Base-by-base conservation (phyloP, 78 protist genomes). In the Dictyostelium firmibasis region DNA sequence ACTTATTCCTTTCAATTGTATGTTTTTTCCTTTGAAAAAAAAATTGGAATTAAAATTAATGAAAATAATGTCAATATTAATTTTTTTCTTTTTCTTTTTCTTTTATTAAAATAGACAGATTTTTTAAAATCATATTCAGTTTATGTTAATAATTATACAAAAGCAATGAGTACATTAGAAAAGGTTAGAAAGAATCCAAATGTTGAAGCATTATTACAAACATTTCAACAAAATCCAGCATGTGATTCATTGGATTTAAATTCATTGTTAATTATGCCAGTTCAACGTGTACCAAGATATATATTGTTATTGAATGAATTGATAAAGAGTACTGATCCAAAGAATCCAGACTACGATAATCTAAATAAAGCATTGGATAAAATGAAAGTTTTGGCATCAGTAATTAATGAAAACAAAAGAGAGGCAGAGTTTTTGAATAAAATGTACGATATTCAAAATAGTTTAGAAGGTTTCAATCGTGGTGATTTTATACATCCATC, bases 261-360 rank as follows among this genome's bases (percentile, higher is more conserved):
- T 23, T 81, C 88, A 27, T n/a, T 89, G n/a, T 70, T 89, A 2
- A 89, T 89, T 33, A 89, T 89, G 94, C 94, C 94, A 27, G 87
- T 89, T 20, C 94, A 89, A 50, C 38, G 94, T 23, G 72, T 89
- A 27, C 94, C 94, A n/a, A 62, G 94, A 47, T 89, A 89, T 69
- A 89, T 81, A 20, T 35, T 89, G 10, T 70, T 89, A 35, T 50
- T 89, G 33, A 31, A 43, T 20, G 87, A 89, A 31, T 38, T 89
- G n/a, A 11, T 70, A 25, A 89, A 89, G 50, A 35, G 35, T 31
- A 81, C 94, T 0, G 94, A 89, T 50, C 25, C 44, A 50, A 77
- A 64, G n/a, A 43, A 29, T 23, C 23, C 70, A 43, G 94, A 89
- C 4, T 69, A 47, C 70, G 50, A 43, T 1, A 38, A n/a, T 25